Conservation (phyloP, 176 grass and related monocot genomes). For the Rhynchospora breviuscula region DNA sequence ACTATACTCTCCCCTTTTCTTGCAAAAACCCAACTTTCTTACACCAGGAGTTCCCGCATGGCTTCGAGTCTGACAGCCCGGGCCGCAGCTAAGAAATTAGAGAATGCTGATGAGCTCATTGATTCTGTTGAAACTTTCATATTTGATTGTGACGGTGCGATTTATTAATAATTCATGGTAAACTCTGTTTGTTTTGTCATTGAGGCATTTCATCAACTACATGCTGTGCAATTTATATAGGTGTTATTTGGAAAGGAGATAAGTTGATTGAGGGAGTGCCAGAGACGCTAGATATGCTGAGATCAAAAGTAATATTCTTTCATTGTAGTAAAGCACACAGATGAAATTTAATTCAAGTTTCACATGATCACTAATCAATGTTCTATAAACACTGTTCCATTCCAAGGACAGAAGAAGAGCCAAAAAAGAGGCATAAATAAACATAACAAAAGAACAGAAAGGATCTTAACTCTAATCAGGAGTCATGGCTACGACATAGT, state of each 20-base stretch:
- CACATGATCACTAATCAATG: neutral
- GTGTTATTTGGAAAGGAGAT: slow-evolving; percentile 95
- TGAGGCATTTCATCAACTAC: neutral
- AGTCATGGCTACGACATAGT: neutral
- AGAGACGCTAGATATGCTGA: slow-evolving; percentile 79
- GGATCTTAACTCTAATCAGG: neutral
- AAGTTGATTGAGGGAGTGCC: slow-evolving; percentile 88
- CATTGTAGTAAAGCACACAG: neutral
- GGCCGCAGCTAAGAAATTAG: slow-evolving; percentile 38
- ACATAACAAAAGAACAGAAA: neutral
- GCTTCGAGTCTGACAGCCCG: slow-evolving; percentile 15
- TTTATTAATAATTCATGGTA: neutral
- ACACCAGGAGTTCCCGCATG: slow-evolving; percentile 12
- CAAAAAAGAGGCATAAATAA: neutral
- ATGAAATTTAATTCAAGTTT: neutral
- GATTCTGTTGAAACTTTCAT: slow-evolving; percentile 96
- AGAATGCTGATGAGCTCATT: slow-evolving; percentile 75
- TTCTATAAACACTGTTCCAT: neutral
- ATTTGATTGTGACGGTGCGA: slow-evolving; percentile 78
- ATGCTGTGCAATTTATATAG: slow-evolving; percentile 21
- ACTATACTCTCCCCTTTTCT: slow-evolving; percentile 25
- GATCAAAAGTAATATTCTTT: slow-evolving; percentile 52
- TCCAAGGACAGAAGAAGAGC: neutral
- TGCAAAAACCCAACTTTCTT: neutral
- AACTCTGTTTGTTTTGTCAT: neutral